phyloP scores from a whole-genome alignment of 768 basidiomycete species.

The Trametes sanguinea region DNA sequence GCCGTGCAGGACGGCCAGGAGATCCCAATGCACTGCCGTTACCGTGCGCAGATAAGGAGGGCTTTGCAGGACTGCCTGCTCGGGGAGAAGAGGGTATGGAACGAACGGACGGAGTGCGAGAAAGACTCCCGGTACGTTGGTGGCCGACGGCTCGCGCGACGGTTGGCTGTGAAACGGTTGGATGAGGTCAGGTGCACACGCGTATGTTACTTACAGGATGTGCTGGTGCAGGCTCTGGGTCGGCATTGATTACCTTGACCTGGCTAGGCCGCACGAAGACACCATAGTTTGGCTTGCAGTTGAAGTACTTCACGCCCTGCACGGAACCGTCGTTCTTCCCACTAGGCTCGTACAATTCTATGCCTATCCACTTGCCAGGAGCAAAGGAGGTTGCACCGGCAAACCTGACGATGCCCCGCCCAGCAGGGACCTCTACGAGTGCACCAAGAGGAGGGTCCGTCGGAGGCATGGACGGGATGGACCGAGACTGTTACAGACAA shows the following conservation, averaged over 20 bases:
- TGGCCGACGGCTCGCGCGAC: conserved; percentile 48
- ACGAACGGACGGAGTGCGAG: conserved; percentile 27
- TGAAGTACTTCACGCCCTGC: conserved; percentile 77
- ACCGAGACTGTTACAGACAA: too few relatives aligned
- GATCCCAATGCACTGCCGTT: conserved; percentile 31
- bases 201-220: conserved; percentile 13
- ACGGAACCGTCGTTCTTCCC: conserved; percentile 98
- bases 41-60: conserved; percentile 27
- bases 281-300: conserved; percentile 73
- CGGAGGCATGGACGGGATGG: conserved; percentile 33
- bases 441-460: conserved; percentile 61
- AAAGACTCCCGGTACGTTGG: conserved; percentile 55
- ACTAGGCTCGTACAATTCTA: conserved; percentile 77
- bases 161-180: conserved; percentile 16
- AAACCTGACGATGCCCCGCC: conserved; percentile 86
- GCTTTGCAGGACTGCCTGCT: conserved; percentile 64
- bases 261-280: conserved; percentile 89
- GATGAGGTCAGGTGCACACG: not conserved
- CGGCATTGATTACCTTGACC: conserved; percentile 56
- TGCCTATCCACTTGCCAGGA: conserved; percentile 92
- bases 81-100: conserved; percentile 51
- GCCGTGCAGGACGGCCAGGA: conserved; percentile 33
- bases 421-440: conserved; percentile 77
- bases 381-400: conserved; percentile 82
- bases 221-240: conserved; percentile 24